Base-by-base conservation (phyloP, 2,329 filamentous ascomycete genomes). In the Paracoccidioides lutzii region DNA sequence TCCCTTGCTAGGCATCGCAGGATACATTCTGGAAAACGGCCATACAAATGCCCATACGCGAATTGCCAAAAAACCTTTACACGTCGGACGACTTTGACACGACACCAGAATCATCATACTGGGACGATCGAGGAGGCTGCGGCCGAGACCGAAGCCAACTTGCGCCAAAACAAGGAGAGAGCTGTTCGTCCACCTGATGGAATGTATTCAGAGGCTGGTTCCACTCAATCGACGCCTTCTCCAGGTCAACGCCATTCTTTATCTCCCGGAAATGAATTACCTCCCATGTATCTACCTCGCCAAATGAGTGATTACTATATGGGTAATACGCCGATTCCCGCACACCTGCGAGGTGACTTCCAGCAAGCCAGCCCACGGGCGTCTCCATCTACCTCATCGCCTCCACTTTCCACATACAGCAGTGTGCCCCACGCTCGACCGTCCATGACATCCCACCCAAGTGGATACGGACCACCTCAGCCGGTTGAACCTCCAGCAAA, bases 51-150 rank as follows among this genome's bases (percentile, higher is more conserved):
- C 73, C 90, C 90, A 0, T 97, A 93, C 65, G 90, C 90, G 58
- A 90, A 96, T 70, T 98, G 93, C 71, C 90, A 97, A 68, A 97
- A 97, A 79, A 97, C 91, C 0, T 98, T 98, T 67, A 98, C 93
- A 8, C 85, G 93, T 56, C 86, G 91, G 61, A 97, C 93, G 0
- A 97, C 93, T 2, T 77, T 98, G 59, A 98, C 91, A 2, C 83
- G 93, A 52, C 93, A 98, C 69, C 90, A 96, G 73, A 95, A 95
- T 64, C 88, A 95, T 65, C 93, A 97, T 70, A 94, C 87, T 22
- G 93, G 91, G 44, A 96, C 90, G 0, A 87, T 96, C 14, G 91
- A 96, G 69, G 91, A 97, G 70, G 89, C 91, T 7, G 90, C 90
- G 2, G 88, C 84, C 3, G 88, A 90, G 4, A 95, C 90, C 0